phyloP scores from a whole-genome alignment of 257 asterid genomes.

The Scutellaria minor region DNA sequence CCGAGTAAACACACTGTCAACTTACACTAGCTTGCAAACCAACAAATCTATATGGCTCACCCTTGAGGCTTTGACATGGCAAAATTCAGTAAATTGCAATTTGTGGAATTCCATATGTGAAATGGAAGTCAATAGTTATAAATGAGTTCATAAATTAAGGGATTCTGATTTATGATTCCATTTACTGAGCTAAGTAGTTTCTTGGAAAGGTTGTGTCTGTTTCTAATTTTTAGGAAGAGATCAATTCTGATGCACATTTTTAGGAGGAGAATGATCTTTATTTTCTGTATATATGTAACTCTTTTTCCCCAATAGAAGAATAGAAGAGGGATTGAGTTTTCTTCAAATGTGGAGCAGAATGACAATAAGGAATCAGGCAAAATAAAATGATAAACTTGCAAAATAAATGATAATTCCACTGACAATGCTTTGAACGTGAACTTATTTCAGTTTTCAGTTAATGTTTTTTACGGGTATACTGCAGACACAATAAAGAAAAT shows the following conservation, averaged over 20 bases:
- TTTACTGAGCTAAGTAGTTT: too few relatives aligned
- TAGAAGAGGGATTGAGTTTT: too few relatives aligned
- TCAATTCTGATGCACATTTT: too few relatives aligned
- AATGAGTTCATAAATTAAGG: too few relatives aligned
- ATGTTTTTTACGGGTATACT: slow-evolving; percentile 4
- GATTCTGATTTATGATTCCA: too few relatives aligned
- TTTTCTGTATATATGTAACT: too few relatives aligned
- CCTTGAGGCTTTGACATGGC: not conserved
- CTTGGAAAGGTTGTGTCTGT: too few relatives aligned
- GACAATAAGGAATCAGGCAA: too few relatives aligned
- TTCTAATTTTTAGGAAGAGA: too few relatives aligned
- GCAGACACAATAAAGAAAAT: slow-evolving; percentile 17
- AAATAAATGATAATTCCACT: not conserved
- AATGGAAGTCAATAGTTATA: too few relatives aligned
- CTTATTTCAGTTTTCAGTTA: not conserved
- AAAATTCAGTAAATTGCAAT: not conserved
- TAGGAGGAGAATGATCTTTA: too few relatives aligned
- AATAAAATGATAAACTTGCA: not conserved
- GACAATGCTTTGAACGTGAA: not conserved
- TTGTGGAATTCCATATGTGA: not conserved
- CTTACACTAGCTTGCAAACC: slow-evolving; percentile 12
- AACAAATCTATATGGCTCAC: not conserved
- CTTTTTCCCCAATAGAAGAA: too few relatives aligned
- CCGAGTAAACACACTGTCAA: not conserved
- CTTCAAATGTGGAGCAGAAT: not conserved